These are phyloP conservation scores for Alternaria conjuncta DNA, from an alignment of 2,329 filamentous ascomycete species.

Conservation along the genomic window DNA sequence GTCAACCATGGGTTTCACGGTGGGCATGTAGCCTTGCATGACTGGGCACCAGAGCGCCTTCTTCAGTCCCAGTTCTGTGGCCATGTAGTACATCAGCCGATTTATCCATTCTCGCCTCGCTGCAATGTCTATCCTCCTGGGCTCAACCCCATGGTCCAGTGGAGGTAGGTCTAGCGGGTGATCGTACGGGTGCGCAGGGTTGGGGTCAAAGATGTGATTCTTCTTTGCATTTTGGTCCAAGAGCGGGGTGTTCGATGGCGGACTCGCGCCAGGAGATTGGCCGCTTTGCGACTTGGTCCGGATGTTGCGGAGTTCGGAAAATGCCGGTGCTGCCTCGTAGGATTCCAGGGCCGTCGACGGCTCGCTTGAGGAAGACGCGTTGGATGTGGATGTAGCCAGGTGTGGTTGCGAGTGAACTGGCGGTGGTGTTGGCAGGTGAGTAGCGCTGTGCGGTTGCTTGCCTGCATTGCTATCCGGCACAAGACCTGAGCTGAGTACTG, in stretches of 20 bases:
- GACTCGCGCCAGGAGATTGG: background rate
- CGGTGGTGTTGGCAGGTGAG: background rate
- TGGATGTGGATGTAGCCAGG: background rate
- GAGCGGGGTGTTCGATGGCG: background rate
- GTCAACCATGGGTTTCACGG: constrained; percentile 25
- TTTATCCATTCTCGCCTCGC: constrained; percentile 37
- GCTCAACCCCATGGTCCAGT: constrained; percentile 13
- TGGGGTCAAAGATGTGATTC: constrained; percentile 28
- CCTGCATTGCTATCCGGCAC: constrained; percentile 27
- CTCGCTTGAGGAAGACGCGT: constrained; percentile 5
- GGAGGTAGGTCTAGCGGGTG: constrained; percentile 9
- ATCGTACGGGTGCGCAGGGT: constrained; percentile 29
- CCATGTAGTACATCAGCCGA: constrained; percentile 31
- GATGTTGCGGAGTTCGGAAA: constrained; percentile 4
- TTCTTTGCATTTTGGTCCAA: constrained; percentile 5
- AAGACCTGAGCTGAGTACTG: constrained; percentile 32
- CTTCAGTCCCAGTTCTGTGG: constrained; percentile 33
- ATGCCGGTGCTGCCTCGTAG: constrained; percentile 7
- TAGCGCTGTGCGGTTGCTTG: constrained; percentile 1
- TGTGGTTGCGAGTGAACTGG: background rate
- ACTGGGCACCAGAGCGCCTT: constrained; percentile 34
- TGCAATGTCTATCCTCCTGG: constrained; percentile 25
- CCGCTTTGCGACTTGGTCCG: background rate
- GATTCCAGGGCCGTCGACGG: background rate
- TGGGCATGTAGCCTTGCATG: constrained; percentile 24